Evolutionary conservation across 306 rosid species (phyloP).

Genomic region (Cucumis hystrix): DNA sequence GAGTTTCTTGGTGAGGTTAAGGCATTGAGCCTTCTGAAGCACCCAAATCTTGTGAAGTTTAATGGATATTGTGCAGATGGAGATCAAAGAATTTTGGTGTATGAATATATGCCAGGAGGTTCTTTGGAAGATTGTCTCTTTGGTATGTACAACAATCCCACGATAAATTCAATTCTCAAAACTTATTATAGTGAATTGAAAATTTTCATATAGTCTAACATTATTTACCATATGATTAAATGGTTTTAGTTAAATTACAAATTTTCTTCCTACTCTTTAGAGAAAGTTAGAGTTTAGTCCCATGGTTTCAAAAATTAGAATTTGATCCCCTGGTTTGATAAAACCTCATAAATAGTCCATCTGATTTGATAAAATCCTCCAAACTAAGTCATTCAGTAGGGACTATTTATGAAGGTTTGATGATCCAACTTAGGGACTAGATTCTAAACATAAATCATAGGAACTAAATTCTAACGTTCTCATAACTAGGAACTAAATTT

Average conservation of each 20-base stretch:
- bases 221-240: not conserved
- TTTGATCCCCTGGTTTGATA: too few species aligned
- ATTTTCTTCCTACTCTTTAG: too few species aligned
- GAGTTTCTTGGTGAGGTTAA: conserved; percentile 66
- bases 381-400: too few species aligned
- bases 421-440: too few species aligned
- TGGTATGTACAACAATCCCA: conserved; percentile 21
- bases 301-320: too few species aligned
- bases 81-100: conserved; percentile 84
- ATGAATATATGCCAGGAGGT: conserved; percentile 56
- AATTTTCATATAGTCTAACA: not conserved
- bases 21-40: conserved; percentile 46
- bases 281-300: too few species aligned
- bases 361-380: too few species aligned
- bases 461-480: too few species aligned
- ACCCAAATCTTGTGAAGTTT: conserved; percentile 63
- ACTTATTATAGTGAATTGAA: not conserved
- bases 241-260: not conserved
- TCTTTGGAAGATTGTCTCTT: conserved; percentile 47
- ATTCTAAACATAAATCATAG: too few species aligned
- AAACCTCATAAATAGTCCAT: too few species aligned
- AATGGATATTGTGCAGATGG: conserved; percentile 91
- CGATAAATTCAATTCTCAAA: not conserved
- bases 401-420: too few species aligned
- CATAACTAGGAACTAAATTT: too few species aligned